These are phyloP conservation scores for sunflower (Helianthus annuus) DNA, from an alignment of 129 eudicot species.

Conservation along the genomic window DNA sequence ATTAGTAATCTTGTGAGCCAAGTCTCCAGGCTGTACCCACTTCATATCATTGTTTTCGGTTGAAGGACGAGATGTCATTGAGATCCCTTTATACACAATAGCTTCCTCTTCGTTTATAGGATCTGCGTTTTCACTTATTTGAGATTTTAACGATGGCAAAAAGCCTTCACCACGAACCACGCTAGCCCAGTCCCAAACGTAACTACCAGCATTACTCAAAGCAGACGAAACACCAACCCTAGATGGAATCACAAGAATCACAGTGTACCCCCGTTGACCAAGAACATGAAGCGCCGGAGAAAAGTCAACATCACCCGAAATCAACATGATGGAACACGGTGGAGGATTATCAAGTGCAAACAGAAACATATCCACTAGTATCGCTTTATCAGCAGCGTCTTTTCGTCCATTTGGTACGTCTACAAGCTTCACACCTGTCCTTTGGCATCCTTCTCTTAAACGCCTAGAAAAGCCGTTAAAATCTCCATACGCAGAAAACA, in stretches of 20 bases:
- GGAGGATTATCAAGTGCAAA: conserved; percentile 96
- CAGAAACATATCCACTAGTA: conserved; percentile 90
- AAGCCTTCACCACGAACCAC: conserved; percentile 87
- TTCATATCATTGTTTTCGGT: conserved; percentile 48
- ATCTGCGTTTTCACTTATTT: conserved; percentile 36
- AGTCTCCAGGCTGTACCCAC: conserved; percentile 93
- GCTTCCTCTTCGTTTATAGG: conserved; percentile 75
- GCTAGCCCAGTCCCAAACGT: conserved; percentile 91
- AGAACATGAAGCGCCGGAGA: conserved; percentile 91
- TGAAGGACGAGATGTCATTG: conserved; percentile 42
- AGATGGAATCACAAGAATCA: conserved; percentile 83
- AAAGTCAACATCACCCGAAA: conserved; percentile 95
- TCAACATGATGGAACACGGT: conserved; percentile 85
- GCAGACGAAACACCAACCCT: conserved; percentile 78
- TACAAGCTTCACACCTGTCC: conserved; percentile 85
- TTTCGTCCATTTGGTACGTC: conserved; percentile 98
- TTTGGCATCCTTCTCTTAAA: conserved; percentile 90
- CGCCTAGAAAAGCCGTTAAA: conserved; percentile 83
- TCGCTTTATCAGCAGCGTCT: conserved; percentile 99
- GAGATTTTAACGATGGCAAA: conserved; percentile 50
- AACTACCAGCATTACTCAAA: conserved; percentile 82
- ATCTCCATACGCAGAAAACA: conserved; percentile 94
- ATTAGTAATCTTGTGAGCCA: conserved; percentile 31
- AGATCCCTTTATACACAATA: conserved; percentile 66
- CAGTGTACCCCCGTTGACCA: conserved; percentile 92